Evolutionary conservation across 306 rosid genomes (phyloP).

Genomic region (Ammopiptanthus mongolicus): DNA sequence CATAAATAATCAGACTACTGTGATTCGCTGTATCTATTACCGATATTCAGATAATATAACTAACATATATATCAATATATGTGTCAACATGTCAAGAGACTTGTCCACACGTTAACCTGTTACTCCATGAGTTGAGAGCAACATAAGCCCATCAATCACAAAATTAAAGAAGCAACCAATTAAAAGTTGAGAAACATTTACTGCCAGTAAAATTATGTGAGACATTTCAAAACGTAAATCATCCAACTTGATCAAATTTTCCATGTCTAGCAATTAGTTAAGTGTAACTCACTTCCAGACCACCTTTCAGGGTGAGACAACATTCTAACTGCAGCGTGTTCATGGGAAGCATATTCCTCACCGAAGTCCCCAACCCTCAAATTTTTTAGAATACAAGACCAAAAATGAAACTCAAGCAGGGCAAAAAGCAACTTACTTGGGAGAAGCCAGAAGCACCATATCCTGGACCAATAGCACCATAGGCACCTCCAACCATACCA

Average conservation of each 20-base stretch:
- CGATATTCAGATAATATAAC: neutral
- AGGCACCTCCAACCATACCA: constrained; percentile 55
- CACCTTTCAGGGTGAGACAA: neutral
- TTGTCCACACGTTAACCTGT: neutral
- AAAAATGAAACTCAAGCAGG: neutral
- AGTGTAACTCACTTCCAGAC: neutral
- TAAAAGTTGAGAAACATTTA: neutral
- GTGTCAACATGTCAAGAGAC: neutral
- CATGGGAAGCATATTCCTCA: neutral
- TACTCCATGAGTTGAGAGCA: neutral
- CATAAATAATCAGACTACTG: neutral
- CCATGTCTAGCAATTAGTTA: neutral
- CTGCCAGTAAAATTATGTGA: neutral
- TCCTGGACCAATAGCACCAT: constrained; percentile 53
- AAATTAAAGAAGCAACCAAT: neutral
- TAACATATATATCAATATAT: neutral
- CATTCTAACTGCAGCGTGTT: neutral
- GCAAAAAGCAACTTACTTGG: constrained; percentile 45
- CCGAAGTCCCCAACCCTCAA: neutral
- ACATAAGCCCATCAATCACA: neutral
- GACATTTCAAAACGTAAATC: neutral
- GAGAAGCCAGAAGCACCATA: constrained; percentile 53
- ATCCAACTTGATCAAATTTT: neutral
- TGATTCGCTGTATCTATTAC: neutral
- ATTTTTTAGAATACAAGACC: neutral